Evolutionary conservation across 805 yeast genomes (phyloP).

Genomic region (Saccharomycopsis babjevae): DNA sequence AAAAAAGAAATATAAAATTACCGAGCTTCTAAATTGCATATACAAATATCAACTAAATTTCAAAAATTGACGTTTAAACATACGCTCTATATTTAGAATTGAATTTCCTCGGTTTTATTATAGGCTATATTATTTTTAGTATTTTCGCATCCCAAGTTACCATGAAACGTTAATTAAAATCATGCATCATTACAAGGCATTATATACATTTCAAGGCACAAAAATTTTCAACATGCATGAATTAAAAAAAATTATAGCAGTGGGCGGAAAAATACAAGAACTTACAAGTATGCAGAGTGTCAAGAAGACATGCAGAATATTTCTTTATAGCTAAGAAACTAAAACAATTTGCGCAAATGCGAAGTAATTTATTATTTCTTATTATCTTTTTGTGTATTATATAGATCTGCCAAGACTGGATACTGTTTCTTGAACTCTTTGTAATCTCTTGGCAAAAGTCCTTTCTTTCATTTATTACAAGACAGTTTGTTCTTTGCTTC

Average conservation of each 20-base stretch:
- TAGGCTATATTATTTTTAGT: neutral
- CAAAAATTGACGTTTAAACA: neutral
- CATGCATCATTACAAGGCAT: neutral
- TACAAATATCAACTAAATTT: neutral
- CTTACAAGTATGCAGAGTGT: neutral
- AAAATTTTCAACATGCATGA: neutral
- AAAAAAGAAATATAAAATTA: neutral
- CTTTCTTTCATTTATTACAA: no score
- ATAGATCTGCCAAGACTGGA: no score
- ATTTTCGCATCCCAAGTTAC: neutral
- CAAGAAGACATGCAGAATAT: neutral
- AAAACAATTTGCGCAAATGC: neutral
- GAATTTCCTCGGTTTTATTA: neutral
- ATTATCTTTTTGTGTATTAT: no score
- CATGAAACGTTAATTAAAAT: neutral
- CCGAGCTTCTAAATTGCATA: no score
- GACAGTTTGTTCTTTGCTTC: no score
- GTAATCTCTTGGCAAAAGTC: no score
- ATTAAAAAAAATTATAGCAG: neutral
- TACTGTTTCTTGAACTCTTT: no score
- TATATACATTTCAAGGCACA: neutral
- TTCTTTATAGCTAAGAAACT: neutral
- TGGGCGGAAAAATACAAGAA: neutral
- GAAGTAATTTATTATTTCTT: no score
- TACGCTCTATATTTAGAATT: neutral